These are phyloP conservation scores for Globisporangium recalcitrans DNA, from an alignment of 352 stramenopile genomes.

Conservation along the genomic window DNA sequence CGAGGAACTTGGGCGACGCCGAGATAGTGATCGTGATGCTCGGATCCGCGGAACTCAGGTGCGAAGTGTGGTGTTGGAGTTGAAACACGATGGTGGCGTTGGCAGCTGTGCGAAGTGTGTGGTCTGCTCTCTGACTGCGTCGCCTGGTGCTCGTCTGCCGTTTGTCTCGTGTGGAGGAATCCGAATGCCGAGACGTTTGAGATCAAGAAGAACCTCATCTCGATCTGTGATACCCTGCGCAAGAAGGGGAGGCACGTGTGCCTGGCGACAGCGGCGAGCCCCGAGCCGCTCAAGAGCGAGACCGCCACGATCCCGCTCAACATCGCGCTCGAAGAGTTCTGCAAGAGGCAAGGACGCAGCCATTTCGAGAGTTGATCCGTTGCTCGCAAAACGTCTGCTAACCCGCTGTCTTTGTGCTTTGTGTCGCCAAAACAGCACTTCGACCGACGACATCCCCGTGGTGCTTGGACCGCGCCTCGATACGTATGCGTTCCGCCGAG, in stretches of 20 bases:
- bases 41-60: slow-evolving; percentile 67
- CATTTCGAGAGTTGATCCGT: not conserved
- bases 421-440: slow-evolving; percentile 31
- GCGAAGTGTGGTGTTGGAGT: not conserved
- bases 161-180: slow-evolving; percentile 17
- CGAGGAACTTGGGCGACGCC: slow-evolving; percentile 47
- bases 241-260: slow-evolving; percentile 84
- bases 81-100: not conserved
- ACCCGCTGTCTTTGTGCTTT: not conserved
- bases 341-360: slow-evolving; percentile 44
- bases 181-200: slow-evolving; percentile 20
- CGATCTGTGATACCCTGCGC: slow-evolving; percentile 69
- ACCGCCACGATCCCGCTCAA: slow-evolving; percentile 43
- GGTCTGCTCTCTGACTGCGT: not conserved
- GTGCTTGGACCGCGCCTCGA: slow-evolving; percentile 74
- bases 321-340: slow-evolving; percentile 65
- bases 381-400: not conserved
- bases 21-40: slow-evolving; percentile 79
- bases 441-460: slow-evolving; percentile 53
- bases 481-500: slow-evolving; percentile 61
- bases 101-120: not conserved
- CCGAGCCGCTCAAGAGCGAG: slow-evolving; percentile 31
- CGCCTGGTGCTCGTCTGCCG: not conserved
- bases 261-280: slow-evolving; percentile 52
- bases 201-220: slow-evolving; percentile 57